Evolutionary conservation across 192 early-diverging fungal genomes (phyloP), one percentile per base, ranked within the genome.

Genomic region (Gorgonomyces haynaldii): DNA sequence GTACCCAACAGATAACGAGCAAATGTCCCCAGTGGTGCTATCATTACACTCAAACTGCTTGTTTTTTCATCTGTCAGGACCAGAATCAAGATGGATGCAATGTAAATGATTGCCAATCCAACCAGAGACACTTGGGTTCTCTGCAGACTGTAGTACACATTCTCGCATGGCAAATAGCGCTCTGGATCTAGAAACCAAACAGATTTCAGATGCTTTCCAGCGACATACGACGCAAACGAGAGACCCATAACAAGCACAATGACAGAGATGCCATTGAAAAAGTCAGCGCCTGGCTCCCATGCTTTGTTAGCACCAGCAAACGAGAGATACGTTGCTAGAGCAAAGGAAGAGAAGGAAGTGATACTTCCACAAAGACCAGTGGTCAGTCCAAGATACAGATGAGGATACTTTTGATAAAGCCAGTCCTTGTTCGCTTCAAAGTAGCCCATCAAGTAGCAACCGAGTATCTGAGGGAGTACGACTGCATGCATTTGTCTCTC

Each of bases 361-460:
- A 34, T 29, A 13, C 13, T 47, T 57, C 65, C 65, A 37, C 65
- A 67, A 9, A 67, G 50, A 2, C 65, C 65, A 6, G 65, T 58
- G 1, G 59, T 41, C 13, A 67, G 20, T 13, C 53, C 65, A 15
- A 62, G 29, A 32, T 52, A 53, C 17, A 58, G 20, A 22, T 57
- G 55, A 27, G 23, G 46, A 24, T 34, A 24, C 21, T 24, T 34
- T 35, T n/a, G 37, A 53, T 42, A 45, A 65, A 52, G 23, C 37
- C 1, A 15, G 3, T 19, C 15, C 37, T 39, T 64, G 21, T 60
- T 26, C 4, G 23, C 27, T 24, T 50, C 25, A 1, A 60, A 4
- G 30, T 49, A 55, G 21, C 62, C 62, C 10, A 64, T 59, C 9
- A 64, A 36, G 15, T 56, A 30, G 43, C 62, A 60, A 6, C 62